Evolutionary conservation across 2,329 filamentous ascomycete genomes (phyloP), one percentile per base, ranked within the genome.

Genomic region (Orbilia javanica): DNA sequence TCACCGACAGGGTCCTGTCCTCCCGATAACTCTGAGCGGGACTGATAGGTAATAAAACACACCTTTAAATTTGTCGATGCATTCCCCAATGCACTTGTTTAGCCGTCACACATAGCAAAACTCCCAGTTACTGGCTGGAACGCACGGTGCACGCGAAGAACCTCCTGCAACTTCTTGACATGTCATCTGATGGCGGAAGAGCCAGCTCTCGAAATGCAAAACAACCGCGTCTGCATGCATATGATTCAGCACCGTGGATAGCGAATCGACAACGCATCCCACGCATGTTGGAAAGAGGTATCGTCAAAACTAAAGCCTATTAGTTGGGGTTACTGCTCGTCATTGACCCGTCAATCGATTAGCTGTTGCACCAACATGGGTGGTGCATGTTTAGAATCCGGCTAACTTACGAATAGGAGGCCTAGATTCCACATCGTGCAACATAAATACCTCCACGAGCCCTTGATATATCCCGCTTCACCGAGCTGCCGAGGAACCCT

Each of bases 391-490:
- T 25, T 25, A 48, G 22, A 34, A 15, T 18, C 46, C 39, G 44
- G 13, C 22, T 29, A 52, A 63, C 39, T 52, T 65, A 57, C 73
- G 73, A 77, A 77, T 77, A 63, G 20, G 66, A 77, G 22, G 50
- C 22, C 60, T 62, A 53, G 31, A 65, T 67, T 71, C 27, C 36
- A 71, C 73, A 77, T 77, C 73, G 73, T 77, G 73, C 62, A 67
- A 71, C 66, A 50, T 60, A 55, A 18, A 44, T n/a, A 52, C 36
- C 55, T 52, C 55, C 69, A 63, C 55, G 48, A 48, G 22, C 46
- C 34, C 55, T 13, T n/a, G 18, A 29, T 34, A 67, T 44, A 53
- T 67, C 31, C 29, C 64, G 64, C 46, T 46, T 52, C 60, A 48
- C 29, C 25, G 60, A 64, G 36, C 39, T 64, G 48, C 60, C 60